Evolutionary conservation across 1,284 basidiomycete species (phyloP).

Genomic region (Marasmius oreades): DNA sequence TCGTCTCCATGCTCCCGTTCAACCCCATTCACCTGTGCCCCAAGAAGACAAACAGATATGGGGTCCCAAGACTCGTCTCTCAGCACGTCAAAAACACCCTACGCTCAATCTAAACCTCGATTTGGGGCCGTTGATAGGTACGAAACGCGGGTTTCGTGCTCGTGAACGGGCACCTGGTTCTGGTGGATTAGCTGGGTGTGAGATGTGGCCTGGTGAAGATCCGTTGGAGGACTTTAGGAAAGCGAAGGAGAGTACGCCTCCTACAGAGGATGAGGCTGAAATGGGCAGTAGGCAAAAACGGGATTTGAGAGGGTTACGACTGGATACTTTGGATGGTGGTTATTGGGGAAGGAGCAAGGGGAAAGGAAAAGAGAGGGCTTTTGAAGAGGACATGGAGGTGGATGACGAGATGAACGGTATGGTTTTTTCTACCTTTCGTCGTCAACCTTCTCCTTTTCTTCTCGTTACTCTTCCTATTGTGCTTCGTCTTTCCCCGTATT

Average conservation of each 20-base stretch:
- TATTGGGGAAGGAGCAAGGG: slow-evolving; percentile 22
- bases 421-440: too few relatives aligned
- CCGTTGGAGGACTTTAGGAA: background rate
- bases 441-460: background rate
- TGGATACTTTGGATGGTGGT: slow-evolving; percentile 19
- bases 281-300: background rate
- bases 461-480: background rate
- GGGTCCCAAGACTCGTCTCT: background rate
- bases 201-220: slow-evolving; percentile 35
- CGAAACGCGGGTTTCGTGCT: slow-evolving; percentile 63
- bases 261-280: too few relatives aligned
- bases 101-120: slow-evolving; percentile 27
- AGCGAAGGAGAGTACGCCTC: background rate
- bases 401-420: background rate
- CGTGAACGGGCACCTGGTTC: slow-evolving; percentile 47
- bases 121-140: slow-evolving; percentile 68
- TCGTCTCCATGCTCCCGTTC: too few relatives aligned
- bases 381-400: slow-evolving; percentile 11
- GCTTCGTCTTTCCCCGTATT: background rate
- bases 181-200: slow-evolving; percentile 62
- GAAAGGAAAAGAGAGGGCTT: slow-evolving; percentile 25
- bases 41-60: background rate
- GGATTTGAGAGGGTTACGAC: background rate
- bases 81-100: slow-evolving; percentile 1
- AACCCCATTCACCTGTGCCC: background rate